Conservation (phyloP, 2,329 filamentous ascomycete species). For the Calycina marina region DNA sequence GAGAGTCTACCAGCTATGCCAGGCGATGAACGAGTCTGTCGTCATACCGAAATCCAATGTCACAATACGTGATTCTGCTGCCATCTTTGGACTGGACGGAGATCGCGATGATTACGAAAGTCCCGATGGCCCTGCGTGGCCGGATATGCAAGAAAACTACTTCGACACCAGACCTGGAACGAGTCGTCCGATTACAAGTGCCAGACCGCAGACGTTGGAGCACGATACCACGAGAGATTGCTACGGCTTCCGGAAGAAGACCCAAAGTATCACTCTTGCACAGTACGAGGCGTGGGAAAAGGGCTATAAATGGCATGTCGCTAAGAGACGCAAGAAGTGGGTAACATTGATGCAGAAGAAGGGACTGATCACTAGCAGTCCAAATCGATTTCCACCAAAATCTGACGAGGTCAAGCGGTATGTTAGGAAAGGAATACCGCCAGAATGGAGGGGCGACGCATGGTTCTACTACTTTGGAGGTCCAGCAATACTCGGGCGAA, state of each 20-base stretch:
- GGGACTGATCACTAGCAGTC: slow-evolving; percentile 55
- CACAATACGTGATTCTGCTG: slow-evolving; percentile 25
- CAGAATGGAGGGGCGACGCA: slow-evolving; percentile 84
- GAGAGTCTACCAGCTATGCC: slow-evolving; percentile 10
- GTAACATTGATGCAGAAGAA: slow-evolving; percentile 60
- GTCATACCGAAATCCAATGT: slow-evolving; percentile 4
- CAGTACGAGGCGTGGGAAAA: slow-evolving; percentile 74
- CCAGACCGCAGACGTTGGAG: slow-evolving; percentile 2
- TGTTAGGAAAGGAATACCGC: slow-evolving; percentile 83
- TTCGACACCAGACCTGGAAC: slow-evolving; percentile 5
- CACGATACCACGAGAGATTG: slow-evolving; percentile 44
- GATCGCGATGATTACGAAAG: slow-evolving; percentile 25
- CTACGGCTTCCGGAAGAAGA: slow-evolving; percentile 85
- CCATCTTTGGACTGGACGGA: slow-evolving; percentile 24
- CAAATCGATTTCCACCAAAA: slow-evolving; percentile 64
- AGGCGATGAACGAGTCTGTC: slow-evolving; percentile 15
- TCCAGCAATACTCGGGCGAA: slow-evolving; percentile 59
- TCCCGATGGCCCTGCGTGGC: slow-evolving; percentile 14
- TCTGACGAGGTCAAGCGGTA: slow-evolving; percentile 79
- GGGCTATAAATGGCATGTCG: slow-evolving; percentile 60
- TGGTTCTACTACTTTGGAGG: slow-evolving; percentile 97
- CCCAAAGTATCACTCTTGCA: slow-evolving; percentile 59
- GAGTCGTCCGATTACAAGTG: slow-evolving; percentile 8
- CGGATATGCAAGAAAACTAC: slow-evolving; percentile 7
- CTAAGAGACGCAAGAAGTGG: slow-evolving; percentile 72